Percentiles rank a stretch among this genome's conserved stretches.
Conservation (phyloP, 139 green algal species). For the Zygnema cylindricum region DNA sequence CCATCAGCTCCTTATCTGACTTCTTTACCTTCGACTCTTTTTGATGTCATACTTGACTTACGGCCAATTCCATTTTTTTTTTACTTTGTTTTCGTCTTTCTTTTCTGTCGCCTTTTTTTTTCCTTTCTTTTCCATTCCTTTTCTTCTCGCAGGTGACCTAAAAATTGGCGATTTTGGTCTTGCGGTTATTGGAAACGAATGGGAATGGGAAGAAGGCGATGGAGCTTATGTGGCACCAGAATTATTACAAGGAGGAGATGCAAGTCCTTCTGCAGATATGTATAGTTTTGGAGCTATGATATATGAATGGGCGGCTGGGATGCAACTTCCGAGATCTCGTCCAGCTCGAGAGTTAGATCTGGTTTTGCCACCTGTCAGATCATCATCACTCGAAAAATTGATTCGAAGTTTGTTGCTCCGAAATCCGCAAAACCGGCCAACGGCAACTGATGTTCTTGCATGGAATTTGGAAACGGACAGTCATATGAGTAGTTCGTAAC, state of each 20-base stretch:
- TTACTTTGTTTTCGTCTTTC: too few relatives aligned
- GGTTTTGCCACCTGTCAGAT: background rate
- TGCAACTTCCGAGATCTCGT: constrained; percentile 42
- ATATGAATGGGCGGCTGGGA: constrained; percentile 35
- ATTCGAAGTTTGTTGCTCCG: background rate
- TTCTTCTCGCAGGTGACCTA: constrained; percentile 57
- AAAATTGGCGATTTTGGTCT: constrained; percentile 78
- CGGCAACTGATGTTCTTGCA: background rate
- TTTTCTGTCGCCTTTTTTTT: too few relatives aligned
- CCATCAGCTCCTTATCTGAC: too few relatives aligned
- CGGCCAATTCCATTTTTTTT: too few relatives aligned
- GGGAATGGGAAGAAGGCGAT: constrained; percentile 83
- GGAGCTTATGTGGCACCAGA: constrained; percentile 82
- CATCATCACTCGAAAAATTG: background rate
- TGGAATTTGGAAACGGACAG: background rate
- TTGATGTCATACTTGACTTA: too few relatives aligned
- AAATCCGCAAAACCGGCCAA: background rate
- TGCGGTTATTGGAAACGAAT: constrained; percentile 63
- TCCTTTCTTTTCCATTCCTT: background rate
- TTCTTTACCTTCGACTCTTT: too few relatives aligned
- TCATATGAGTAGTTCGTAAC: background rate
- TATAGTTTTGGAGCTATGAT: constrained; percentile 62
- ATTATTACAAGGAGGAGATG: constrained; percentile 64
- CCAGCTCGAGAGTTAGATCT: background rate
- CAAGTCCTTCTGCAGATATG: constrained; percentile 40